phyloP scores from a whole-genome alignment of 2,329 filamentous ascomycete genomes.

The Colletotrichum kahawae region DNA sequence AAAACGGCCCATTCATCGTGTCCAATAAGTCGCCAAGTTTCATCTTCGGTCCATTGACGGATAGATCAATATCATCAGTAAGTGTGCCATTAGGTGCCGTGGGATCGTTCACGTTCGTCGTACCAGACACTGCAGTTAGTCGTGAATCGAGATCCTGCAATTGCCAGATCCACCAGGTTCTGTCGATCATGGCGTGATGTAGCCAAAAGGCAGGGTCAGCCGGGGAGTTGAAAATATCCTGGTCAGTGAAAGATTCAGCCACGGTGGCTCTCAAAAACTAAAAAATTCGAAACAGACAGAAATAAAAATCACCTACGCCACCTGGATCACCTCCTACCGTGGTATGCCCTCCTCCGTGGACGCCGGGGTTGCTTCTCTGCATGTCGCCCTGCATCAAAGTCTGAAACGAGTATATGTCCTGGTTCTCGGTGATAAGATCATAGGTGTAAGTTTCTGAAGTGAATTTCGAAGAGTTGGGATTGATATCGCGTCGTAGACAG shows the following conservation, averaged over 20 bases:
- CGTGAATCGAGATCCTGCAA: conserved; percentile 21
- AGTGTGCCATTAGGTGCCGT: conserved; percentile 15
- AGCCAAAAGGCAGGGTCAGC: conserved; percentile 32
- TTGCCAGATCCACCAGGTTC: conserved; percentile 31
- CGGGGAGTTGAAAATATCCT: conserved; percentile 34
- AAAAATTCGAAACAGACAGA: background rate
- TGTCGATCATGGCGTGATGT: conserved; percentile 31
- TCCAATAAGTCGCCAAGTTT: conserved; percentile 36
- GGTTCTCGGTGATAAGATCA: conserved; percentile 32
- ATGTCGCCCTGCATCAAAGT: conserved; percentile 37
- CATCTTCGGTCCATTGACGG: conserved; percentile 24
- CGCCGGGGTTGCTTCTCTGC: conserved; percentile 26
- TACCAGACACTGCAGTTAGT: conserved; percentile 18
- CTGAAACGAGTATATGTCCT: conserved; percentile 37
- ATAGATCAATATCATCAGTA: conserved; percentile 30
- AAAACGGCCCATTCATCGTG: conserved; percentile 31
- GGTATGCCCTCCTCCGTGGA: conserved; percentile 44
- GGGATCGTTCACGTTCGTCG: conserved; percentile 2
- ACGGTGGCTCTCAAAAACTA: background rate
- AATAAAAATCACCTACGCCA: background rate
- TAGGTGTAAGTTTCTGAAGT: conserved; percentile 15
- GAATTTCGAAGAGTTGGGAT: conserved; percentile 31
- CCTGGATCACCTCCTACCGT: conserved; percentile 41
- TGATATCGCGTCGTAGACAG: conserved; percentile 48
- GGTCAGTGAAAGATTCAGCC: background rate